These are phyloP conservation scores for Poronia punctata DNA, from an alignment of 495 filamentous ascomycete species.

Conservation along the genomic window DNA sequence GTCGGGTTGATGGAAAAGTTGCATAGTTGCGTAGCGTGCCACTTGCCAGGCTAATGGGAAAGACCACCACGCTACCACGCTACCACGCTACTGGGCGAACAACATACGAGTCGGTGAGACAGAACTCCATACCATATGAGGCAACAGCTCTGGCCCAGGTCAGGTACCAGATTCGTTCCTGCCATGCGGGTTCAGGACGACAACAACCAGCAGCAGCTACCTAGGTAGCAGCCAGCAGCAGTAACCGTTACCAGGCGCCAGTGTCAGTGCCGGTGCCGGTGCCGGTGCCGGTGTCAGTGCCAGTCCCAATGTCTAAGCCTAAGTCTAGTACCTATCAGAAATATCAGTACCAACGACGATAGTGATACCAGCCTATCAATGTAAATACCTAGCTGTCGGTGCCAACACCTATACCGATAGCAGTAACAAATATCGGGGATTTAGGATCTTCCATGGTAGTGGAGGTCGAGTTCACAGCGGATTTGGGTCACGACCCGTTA, in stretches of 20 bases:
- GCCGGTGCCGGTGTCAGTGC: too few species aligned
- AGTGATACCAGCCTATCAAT: too few species aligned
- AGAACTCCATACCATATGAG: constrained; percentile 4
- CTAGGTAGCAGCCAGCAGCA: too few species aligned
- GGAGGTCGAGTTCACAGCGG: constrained; percentile 9
- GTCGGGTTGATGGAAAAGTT: constrained; percentile 26
- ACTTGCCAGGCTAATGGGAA: constrained; percentile 10
- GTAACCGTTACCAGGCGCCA: too few species aligned
- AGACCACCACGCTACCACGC: constrained; percentile 10
- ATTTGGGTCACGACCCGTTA: constrained; percentile 7
- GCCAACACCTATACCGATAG: too few species aligned
- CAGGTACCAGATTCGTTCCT: constrained; percentile 1
- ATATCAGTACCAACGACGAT: too few species aligned
- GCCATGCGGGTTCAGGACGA: constrained; percentile 6
- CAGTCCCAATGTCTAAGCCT: too few species aligned
- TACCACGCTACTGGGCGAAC: constrained; percentile 12
- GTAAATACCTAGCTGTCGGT: too few species aligned
- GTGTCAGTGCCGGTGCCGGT: too few species aligned
- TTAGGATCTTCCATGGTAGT: constrained; percentile 7
- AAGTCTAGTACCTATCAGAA: too few species aligned
- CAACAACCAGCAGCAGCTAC: too few species aligned
- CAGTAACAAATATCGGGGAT: too few species aligned
- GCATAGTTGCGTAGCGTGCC: constrained; percentile 21
- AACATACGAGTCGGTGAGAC: constrained; percentile 14
- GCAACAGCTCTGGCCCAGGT: constrained; percentile 6